Base-by-base conservation (phyloP, 192 early-diverging fungal genomes). In the Podila clonocystis region DNA sequence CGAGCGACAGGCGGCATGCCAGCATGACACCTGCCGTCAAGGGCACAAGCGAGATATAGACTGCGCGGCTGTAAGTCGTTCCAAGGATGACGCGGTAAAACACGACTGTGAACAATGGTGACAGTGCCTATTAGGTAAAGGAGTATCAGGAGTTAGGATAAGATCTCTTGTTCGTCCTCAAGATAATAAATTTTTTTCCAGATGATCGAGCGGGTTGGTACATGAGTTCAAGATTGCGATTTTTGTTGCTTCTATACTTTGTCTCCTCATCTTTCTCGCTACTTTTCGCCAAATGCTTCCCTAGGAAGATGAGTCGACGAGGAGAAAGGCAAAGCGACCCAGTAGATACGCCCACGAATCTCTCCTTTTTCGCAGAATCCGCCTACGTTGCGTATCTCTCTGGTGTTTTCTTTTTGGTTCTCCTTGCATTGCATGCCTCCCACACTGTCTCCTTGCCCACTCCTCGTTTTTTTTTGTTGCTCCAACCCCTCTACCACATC, bases 21-120 rank as follows among this genome's bases (percentile, higher is more conserved):
- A 97, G 84, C 85, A 97, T 95, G 24, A 97, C 96, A 31, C 96
- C 96, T n/a, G 88, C 67, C 8, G 94, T 96, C 70, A 97, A 74
- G 2, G 94, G 93, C 11, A 96, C 48, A 26, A 97, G 79, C 9
- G 96, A 89, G 2, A 90, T 45, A 68, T 96, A 97, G 9, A 96
- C 94, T 38, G 85, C 84, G n/a, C 68, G 70, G 22, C 90, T 84
- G 73, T 96, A 95, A 28, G 75, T 84, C 58, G 94, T 89, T 50
- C 83, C 55, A 68, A 91, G 95, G 45, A 93, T 67, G 50, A 94
- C 71, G 15, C 91, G 86, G 79, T 95, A 96, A 33, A 93, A 87
- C 24, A 89, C 63, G 6, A 96, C 94, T 5, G 94, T 97, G 71
- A 97, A 96, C 33, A 97, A 83, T 17, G 96, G 96, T 26, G 94